Base-by-base conservation (phyloP, 73 alveolate species). In the Paramecium bursaria region DNA sequence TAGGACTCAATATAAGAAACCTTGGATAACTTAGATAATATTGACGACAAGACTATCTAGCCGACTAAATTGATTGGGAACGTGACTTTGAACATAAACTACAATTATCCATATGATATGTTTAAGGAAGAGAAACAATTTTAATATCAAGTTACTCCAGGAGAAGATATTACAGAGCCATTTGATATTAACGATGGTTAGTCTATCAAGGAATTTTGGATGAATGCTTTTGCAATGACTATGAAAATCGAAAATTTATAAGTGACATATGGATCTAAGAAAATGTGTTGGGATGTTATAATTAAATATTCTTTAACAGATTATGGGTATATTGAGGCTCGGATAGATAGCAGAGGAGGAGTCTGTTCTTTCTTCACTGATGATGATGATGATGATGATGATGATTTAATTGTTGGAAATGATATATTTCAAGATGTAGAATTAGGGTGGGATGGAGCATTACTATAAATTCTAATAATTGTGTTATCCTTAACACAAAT, bases 321-420 rank as follows among this genome's bases (percentile, higher is more conserved):
- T 35, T 67, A 67, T 67, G 82, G 82, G 14, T 67, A 35, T 67
- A 39, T 67, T 33, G 82, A 35, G 17, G 82, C 82, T 0, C 22
- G 13, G 3, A 31, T 39, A 15, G 10, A 42, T 1, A 39, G 60
- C 5, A 42, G 13, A 14, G 82, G 82, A n/a, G 82, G 82, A 9
- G 35, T 67, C 1, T 67, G 82, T 39, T n/a, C n/a, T n/a, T n/a
- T n/a, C n/a, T n/a, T n/a, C n/a, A n/a, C n/a, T n/a, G 26, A 48
- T 48, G 3, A 17, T 5, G 60, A 19, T 1, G 35, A 67, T 10
- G 44, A 25, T n/a, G 82, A 67, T 19, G 57, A 67, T 3, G 57
- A 39, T 10, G 53, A 47, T 5, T 7, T 7, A 39, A 39, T 39
- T 7, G 5, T 39, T 39, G 22, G 21, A 25, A 57, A 47, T 31